Conservation (phyloP, 2,329 filamentous ascomycete genomes). For the Botrytis elliptica region DNA sequence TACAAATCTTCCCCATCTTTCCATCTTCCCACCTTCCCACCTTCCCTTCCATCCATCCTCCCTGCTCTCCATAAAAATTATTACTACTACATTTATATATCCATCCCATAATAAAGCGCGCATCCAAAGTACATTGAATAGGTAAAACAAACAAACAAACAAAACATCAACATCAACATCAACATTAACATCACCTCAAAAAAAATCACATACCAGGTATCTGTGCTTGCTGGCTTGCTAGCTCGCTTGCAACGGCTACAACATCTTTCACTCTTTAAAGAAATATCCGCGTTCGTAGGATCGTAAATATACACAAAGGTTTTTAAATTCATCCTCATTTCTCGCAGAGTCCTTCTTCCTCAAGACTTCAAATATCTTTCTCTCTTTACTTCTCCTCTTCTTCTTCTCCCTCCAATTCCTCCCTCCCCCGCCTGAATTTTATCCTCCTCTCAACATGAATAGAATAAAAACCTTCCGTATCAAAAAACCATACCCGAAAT, state of each 20-base stretch:
- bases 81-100: background rate
- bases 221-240: background rate
- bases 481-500: slow-evolving; percentile 32
- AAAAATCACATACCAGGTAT: background rate
- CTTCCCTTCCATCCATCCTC: background rate
- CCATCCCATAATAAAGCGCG: background rate
- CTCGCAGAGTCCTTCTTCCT: slow-evolving; percentile 1
- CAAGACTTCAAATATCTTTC: background rate
- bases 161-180: background rate
- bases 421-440: background rate
- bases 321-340: slow-evolving; percentile 2
- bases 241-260: background rate
- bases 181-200: background rate
- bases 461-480: slow-evolving; percentile 31
- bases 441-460: slow-evolving; percentile 10
- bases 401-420: background rate
- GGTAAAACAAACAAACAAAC: background rate
- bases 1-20: background rate
- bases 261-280: background rate
- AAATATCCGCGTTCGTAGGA: slow-evolving; percentile 20
- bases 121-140: background rate
- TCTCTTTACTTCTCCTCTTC: background rate
- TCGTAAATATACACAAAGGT: slow-evolving; percentile 24
- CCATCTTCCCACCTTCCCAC: no score
- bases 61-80: background rate